Percentiles rank a stretch among this genome's conserved stretches.
Evolutionary conservation across 805 yeast genomes (phyloP).

Genomic region (Ogataea ramenticola): DNA sequence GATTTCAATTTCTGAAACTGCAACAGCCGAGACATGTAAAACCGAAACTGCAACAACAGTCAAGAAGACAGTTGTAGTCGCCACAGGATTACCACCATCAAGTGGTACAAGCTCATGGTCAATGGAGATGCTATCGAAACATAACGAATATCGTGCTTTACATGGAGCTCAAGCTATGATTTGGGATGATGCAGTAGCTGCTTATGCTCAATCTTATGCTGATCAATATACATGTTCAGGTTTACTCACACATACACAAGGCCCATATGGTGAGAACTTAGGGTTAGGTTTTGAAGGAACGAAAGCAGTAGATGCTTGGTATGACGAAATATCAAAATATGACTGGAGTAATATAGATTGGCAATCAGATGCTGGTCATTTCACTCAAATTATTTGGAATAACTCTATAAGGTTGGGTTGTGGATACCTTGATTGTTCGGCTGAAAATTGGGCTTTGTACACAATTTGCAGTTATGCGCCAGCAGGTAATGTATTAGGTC

Average conservation of each 20-base stretch:
- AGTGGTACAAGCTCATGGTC: constrained; percentile 8
- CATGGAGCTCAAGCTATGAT: constrained; percentile 44
- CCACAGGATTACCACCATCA: constrained; percentile 6
- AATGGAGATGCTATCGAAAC: constrained; percentile 43
- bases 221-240: constrained; percentile 51
- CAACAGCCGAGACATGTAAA: constrained; percentile 6
- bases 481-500: constrained; percentile 63
- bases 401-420: constrained; percentile 58
- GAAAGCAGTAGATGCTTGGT: constrained; percentile 66
- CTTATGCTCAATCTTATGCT: constrained; percentile 56
- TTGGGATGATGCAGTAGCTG: constrained; percentile 50
- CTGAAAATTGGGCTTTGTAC: constrained; percentile 44
- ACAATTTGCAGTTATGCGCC: constrained; percentile 72
- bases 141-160: constrained; percentile 50
- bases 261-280: constrained; percentile 70
- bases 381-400: constrained; percentile 74
- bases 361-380: constrained; percentile 55
- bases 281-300: constrained; percentile 58
- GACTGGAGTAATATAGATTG: constrained; percentile 45
- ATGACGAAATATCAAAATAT: constrained; percentile 53
- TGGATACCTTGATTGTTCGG: constrained; percentile 49
- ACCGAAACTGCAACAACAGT: constrained; percentile 12
- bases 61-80: background rate
- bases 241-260: constrained; percentile 53
- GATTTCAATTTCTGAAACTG: constrained; percentile 3